Percentiles rank a stretch among this genome's conserved stretches.
phyloP scores from a whole-genome alignment of 2,329 filamentous ascomycete genomes.

The Lecanicillium sp. region DNA sequence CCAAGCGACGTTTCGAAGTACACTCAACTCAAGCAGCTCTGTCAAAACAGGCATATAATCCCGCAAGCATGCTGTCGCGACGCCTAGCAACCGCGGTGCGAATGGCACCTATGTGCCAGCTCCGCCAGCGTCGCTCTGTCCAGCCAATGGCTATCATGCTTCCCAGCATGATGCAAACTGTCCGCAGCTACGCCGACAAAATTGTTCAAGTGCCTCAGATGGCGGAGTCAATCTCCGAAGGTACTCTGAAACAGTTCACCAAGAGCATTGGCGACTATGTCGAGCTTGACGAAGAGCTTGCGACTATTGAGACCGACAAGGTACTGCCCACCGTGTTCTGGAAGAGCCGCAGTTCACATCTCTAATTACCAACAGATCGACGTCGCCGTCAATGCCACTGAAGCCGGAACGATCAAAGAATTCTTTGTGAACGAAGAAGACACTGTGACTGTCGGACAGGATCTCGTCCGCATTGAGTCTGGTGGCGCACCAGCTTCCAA shows the following conservation, averaged over 20 bases:
- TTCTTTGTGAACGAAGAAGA: slow-evolving; percentile 90
- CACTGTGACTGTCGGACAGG: slow-evolving; percentile 90
- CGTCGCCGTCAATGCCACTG: slow-evolving; percentile 89
- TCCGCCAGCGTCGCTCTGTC: slow-evolving; percentile 22
- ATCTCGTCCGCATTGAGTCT: slow-evolving; percentile 79
- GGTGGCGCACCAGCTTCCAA: slow-evolving; percentile 48
- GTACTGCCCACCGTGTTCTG: slow-evolving; percentile 36
- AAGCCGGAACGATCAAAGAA: slow-evolving; percentile 86
- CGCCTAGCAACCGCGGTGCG: slow-evolving; percentile 37
- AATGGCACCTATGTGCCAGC: slow-evolving; percentile 37
- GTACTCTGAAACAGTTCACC: slow-evolving; percentile 90
- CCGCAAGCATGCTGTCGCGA: slow-evolving; percentile 37
- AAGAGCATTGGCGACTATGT: slow-evolving; percentile 92
- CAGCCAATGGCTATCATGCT: slow-evolving; percentile 35
- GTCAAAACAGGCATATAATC: neutral
- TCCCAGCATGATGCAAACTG: slow-evolving; percentile 47
- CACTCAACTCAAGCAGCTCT: neutral
- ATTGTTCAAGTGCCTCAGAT: slow-evolving; percentile 93
- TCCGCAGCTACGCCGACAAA: slow-evolving; percentile 67
- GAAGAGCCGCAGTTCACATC: neutral
- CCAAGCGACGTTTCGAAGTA: neutral
- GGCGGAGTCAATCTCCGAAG: slow-evolving; percentile 98
- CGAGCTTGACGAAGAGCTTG: slow-evolving; percentile 94
- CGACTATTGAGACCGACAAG: slow-evolving; percentile 99
- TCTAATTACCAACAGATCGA: slow-evolving; percentile 63